phyloP scores from a whole-genome alignment of 1,284 basidiomycete genomes.

The Ganoderma sinense region DNA sequence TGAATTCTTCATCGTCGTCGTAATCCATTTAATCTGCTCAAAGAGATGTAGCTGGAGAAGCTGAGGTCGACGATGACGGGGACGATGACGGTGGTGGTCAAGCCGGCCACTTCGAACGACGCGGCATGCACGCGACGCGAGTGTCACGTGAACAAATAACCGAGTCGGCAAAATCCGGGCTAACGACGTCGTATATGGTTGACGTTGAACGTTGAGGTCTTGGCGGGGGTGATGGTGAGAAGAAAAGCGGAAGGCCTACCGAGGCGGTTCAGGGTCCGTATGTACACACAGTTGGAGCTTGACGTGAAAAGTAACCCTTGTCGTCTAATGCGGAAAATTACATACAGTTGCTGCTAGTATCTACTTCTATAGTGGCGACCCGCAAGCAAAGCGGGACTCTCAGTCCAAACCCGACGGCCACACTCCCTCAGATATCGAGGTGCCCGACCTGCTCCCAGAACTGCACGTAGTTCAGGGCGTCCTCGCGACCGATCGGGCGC shows the following conservation, averaged over 20 bases:
- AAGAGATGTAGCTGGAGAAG: too few relatives aligned
- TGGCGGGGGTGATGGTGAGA: too few relatives aligned
- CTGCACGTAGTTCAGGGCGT: constrained; percentile 26
- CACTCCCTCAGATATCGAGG: constrained; percentile 11
- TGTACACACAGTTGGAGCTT: not conserved
- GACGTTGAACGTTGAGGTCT: too few relatives aligned
- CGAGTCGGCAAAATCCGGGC: too few relatives aligned
- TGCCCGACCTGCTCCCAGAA: constrained; percentile 30
- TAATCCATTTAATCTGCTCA: not conserved
- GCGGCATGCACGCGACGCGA: too few relatives aligned
- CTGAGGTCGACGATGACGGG: too few relatives aligned
- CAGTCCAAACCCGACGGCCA: not conserved
- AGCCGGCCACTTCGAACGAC: too few relatives aligned
- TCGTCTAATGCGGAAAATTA: not conserved
- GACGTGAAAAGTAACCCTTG: not conserved
- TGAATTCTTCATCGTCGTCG: constrained; percentile 3
- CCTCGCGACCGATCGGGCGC: constrained; percentile 25
- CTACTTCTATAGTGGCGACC: not conserved
- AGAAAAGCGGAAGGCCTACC: too few relatives aligned
- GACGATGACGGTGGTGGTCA: too few relatives aligned
- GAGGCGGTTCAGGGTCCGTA: not conserved
- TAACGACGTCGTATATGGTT: too few relatives aligned
- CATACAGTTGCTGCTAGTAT: not conserved
- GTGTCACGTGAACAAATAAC: too few relatives aligned
- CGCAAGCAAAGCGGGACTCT: not conserved